Base-by-base conservation (phyloP, 139 green algal genomes). In the Asterochloris erici region DNA sequence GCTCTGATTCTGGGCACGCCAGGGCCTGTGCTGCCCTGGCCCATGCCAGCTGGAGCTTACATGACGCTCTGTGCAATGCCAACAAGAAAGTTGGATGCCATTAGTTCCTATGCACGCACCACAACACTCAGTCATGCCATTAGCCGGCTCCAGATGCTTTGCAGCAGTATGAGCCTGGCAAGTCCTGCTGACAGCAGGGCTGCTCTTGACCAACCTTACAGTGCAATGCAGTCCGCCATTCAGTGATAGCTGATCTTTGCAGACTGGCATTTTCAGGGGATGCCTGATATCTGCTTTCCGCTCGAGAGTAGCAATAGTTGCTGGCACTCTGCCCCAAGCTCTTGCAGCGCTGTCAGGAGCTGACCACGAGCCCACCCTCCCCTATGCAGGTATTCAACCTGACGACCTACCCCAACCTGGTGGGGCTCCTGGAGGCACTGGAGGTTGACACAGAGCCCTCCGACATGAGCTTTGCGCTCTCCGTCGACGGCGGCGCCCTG, bases 401-500 rank as follows among this genome's bases (percentile, higher is more conserved):
- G 29, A 98, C 95, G 19, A 99, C 95, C 12, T 99, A 99, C 80
- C 95, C 95, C 0, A 90, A 99, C 88, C 73, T 99, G 27, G 89
- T 98, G 47, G 94, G 90, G 0, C 94, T 98, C 63, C 89, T 99
- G 78, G 94, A 98, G 14, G 86, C 85, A 66, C 87, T 98, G 29
- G 92, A 91, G 15, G 95, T 99, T 10, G 95, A 98, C 81, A 92
- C 90, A 1, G 91, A 98, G 90, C 87, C 88, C 0, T 96, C 89
- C 0, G 93, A 98, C 82, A 99, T 99, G 96, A 97, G 92, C 9
- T 99, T 99, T 83, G 86, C 94, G 10, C 89, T 98, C 0, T 95
- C 90, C 9, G 81, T 96, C 64, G 93, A 97, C 63, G 80, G 81
- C n/a, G 94, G 93, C 68, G 68, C 69, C 13, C 81, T 98, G 62